These are phyloP conservation scores for Jaenimonas drosophilae DNA, from an alignment of 208 protist species.

Conservation along the genomic window DNA sequence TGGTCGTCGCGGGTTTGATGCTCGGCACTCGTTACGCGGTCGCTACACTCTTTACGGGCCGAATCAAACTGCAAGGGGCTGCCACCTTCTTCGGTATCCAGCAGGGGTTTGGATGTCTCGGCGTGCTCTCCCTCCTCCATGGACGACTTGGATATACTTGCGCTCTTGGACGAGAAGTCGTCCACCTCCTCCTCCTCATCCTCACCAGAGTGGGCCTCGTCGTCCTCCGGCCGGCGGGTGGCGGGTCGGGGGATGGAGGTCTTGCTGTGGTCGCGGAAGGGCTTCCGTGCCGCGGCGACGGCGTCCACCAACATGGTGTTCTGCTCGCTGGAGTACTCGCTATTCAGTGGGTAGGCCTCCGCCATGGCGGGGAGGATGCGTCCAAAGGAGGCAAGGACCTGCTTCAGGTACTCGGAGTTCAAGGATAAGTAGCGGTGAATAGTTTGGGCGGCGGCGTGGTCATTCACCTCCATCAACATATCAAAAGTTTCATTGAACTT, in stretches of 20 bases:
- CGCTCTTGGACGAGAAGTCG: no score
- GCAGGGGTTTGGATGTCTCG: no score
- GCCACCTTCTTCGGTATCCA: no score
- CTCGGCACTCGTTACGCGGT: slow-evolving; percentile 1
- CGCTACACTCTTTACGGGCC: no score
- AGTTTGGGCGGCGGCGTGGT: slow-evolving; percentile 45
- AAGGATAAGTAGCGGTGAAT: slow-evolving; percentile 55
- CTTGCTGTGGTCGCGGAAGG: slow-evolving; percentile 28
- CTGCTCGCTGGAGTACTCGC: slow-evolving; percentile 44
- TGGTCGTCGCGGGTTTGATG: slow-evolving; percentile 9
- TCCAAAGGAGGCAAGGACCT: slow-evolving; percentile 26
- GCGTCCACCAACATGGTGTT: slow-evolving; percentile 41
- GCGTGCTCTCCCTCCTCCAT: no score
- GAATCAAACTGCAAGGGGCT: no score
- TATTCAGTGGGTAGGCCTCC: slow-evolving; percentile 45
- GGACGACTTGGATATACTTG: no score
- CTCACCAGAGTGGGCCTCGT: no score
- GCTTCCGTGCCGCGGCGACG: slow-evolving; percentile 18
- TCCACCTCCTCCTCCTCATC: no score
- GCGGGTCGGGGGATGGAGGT: no score
- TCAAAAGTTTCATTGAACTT: slow-evolving; percentile 39
- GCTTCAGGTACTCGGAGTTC: slow-evolving; percentile 47
- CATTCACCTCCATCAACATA: slow-evolving; percentile 62
- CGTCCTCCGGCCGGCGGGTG: no score
- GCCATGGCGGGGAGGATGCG: slow-evolving; percentile 40